Evolutionary conservation across 129 eudicot genomes (phyloP), one percentile per base, ranked within the genome.

Genomic region (Apium graveolens): DNA sequence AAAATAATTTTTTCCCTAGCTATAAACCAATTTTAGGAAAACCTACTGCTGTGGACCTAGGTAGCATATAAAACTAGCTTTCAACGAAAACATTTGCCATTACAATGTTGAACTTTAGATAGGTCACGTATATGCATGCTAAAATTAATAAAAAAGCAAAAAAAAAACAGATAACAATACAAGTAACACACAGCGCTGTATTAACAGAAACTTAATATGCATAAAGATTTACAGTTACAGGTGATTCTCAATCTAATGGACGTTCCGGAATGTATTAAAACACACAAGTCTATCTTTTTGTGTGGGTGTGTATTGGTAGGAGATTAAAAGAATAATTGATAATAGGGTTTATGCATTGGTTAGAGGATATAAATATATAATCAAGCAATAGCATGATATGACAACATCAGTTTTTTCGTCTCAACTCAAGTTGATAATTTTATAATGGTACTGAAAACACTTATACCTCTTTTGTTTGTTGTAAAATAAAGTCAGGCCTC

Each of bases 391-490:
- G 8, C 41, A 66, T 26, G 70, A 12, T 5, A 78, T 42, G 46
- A 21, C n/a, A 39, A 34, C 16, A 66, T 14, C 32, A 79, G 65
- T 78, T 45, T n/a, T 24, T 24, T 39, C 26, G 21, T 44, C 35
- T 39, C 66, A 26, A 37, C 63, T 74, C 42, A 35, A 69, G 44
- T 35, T 34, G 21, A 34, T 32, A 35, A 73, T 26, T 7, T 11
- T 13, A 42, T 44, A 2, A 31, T 53, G 44, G 70, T 34, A 51
- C 49, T 29, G 26, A 37, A 29, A 42, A 82, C 10, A 72, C 41
- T 70, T 51, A 6, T 70, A 92, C 99, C 96, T 92, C 88, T 92
- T 96, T 81, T 90, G 96, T 83, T 90, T 92, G 88, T 96, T 92
- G 80, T 83, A 90, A 51, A 92, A 90, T 74, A 96, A 79, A 18